These are phyloP conservation scores for Saksenaea vasiformis DNA, from an alignment of 371 early-diverging fungal genomes.

Conservation along the genomic window DNA sequence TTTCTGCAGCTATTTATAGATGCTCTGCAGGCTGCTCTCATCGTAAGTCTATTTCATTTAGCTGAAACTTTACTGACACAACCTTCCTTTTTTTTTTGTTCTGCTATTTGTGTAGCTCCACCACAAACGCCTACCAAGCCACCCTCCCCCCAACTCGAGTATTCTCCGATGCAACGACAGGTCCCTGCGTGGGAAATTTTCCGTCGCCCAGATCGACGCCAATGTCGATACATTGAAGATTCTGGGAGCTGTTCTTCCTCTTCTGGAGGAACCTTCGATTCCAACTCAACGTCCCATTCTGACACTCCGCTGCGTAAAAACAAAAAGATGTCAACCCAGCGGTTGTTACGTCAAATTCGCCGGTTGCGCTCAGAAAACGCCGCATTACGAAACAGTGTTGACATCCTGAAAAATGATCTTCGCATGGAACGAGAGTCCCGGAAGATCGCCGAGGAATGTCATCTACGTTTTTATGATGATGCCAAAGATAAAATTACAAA, in stretches of 20 bases:
- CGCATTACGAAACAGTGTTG: constrained; percentile 29
- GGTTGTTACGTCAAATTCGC: constrained; percentile 41
- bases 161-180: constrained; percentile 5
- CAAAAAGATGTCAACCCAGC: constrained; percentile 25
- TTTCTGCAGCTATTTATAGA: not conserved
- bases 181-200: constrained; percentile 6
- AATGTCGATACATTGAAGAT: not conserved
- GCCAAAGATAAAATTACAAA: constrained; percentile 25
- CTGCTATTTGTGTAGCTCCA: not conserved
- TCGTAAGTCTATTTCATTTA: not conserved
- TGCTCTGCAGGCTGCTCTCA: not conserved
- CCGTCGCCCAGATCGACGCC: not conserved
- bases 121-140: not conserved
- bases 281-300: not conserved
- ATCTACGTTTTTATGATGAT: constrained; percentile 36
- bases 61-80: not conserved
- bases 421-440: constrained; percentile 37
- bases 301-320: constrained; percentile 8
- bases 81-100: not conserved
- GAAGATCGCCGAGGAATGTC: constrained; percentile 36
- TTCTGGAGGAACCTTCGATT: not conserved
- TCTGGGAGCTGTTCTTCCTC: constrained; percentile 1
- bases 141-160: not conserved
- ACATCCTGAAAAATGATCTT: constrained; percentile 39
- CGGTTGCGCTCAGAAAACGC: constrained; percentile 45